Conservation (phyloP, 495 filamentous ascomycete genomes). For the Trichoderma orchidacearum region DNA sequence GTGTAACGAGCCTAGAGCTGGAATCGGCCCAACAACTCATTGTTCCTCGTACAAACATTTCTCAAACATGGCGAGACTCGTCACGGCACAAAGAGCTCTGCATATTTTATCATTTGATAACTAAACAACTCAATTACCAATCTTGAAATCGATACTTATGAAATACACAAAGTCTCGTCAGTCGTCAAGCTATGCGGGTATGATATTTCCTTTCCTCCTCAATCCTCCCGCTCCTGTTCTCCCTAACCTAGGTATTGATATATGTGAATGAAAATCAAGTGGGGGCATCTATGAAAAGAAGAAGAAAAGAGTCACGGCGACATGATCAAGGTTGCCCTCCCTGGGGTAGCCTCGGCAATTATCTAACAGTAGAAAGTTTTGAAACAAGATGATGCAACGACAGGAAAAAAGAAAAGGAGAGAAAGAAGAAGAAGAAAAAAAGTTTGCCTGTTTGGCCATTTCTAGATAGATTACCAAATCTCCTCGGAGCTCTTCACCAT, state of each 20-base stretch:
- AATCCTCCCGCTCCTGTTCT: background rate
- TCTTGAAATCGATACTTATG: background rate
- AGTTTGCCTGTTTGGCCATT: constrained; percentile 9
- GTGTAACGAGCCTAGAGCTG: too few relatives aligned
- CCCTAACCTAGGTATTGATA: too few relatives aligned
- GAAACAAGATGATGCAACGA: too few relatives aligned
- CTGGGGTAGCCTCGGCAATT: background rate
- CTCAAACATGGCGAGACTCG: too few relatives aligned
- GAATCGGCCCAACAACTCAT: too few relatives aligned
- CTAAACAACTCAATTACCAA: background rate
- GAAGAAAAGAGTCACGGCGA: background rate
- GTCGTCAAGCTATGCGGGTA: background rate
- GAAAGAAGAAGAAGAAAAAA: background rate
- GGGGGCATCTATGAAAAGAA: background rate
- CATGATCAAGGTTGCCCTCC: background rate
- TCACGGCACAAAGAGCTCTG: too few relatives aligned
- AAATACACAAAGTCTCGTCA: background rate
- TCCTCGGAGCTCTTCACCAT: constrained; percentile 39
- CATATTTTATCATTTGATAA: too few relatives aligned
- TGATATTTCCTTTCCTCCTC: background rate
- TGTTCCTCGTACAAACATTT: too few relatives aligned
- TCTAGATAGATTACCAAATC: constrained; percentile 30
- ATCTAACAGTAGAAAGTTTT: background rate
- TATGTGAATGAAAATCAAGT: background rate
- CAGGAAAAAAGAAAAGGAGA: background rate